Percentiles rank a stretch among this genome's conserved stretches.
Conservation (phyloP, 2,329 filamentous ascomycete species). For the Fusarium caatingaense region DNA sequence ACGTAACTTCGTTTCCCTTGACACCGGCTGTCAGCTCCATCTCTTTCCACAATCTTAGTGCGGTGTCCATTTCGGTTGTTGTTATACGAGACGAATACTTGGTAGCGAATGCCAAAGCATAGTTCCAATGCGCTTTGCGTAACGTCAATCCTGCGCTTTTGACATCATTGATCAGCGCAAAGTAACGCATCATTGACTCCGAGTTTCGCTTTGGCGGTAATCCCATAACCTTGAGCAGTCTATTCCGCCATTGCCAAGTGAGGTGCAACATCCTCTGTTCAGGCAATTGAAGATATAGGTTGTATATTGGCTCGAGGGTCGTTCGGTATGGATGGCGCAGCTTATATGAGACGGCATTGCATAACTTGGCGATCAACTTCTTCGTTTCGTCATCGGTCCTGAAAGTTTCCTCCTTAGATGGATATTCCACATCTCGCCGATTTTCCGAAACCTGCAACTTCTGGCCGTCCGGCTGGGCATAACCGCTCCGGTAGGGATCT, state of each 20-base stretch:
- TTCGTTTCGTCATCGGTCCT: constrained; percentile 51
- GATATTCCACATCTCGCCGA: constrained; percentile 60
- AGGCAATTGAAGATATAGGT: constrained; percentile 62
- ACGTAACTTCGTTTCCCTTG: constrained; percentile 79
- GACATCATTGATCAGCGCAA: constrained; percentile 86
- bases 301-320: constrained; percentile 60
- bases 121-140: constrained; percentile 80
- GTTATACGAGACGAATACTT: constrained; percentile 71
- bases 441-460: constrained; percentile 63
- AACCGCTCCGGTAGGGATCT: constrained; percentile 66
- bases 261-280: constrained; percentile 65
- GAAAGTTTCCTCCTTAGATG: constrained; percentile 56
- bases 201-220: constrained; percentile 67
- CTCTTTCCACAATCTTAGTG: constrained; percentile 83
- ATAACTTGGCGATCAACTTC: constrained; percentile 54
- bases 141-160: constrained; percentile 78
- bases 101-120: constrained; percentile 81
- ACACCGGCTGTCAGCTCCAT: constrained; percentile 83
- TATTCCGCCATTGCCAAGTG: constrained; percentile 65
- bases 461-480: constrained; percentile 63
- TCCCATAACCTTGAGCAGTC: constrained; percentile 76
- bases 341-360: constrained; percentile 54
- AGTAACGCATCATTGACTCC: constrained; percentile 81
- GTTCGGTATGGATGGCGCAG: constrained; percentile 56
- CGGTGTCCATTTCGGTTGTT: constrained; percentile 69